phyloP scores from a whole-genome alignment of 2,329 filamentous ascomycete genomes.

The Penicillium psychrosexuale region DNA sequence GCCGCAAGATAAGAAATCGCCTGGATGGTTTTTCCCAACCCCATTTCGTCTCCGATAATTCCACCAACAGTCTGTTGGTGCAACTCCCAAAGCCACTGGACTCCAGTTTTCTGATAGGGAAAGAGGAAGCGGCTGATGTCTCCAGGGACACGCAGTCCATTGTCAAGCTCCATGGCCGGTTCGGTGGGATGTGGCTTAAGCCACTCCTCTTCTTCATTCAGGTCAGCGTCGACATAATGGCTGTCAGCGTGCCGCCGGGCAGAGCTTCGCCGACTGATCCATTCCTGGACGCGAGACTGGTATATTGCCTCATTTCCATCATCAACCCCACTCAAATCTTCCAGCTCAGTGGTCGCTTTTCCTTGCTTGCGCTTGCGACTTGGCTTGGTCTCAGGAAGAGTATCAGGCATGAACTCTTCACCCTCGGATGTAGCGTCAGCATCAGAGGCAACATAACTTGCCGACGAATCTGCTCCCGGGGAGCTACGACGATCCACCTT shows the following conservation, averaged over 20 bases:
- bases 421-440: conserved; percentile 32
- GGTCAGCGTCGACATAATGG: conserved; percentile 38
- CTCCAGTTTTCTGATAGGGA: conserved; percentile 94
- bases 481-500: conserved; percentile 25
- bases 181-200: conserved; percentile 76
- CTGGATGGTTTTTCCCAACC: conserved; percentile 90
- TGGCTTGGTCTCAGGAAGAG: conserved; percentile 19
- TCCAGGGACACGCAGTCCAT: conserved; percentile 76
- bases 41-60: conserved; percentile 97
- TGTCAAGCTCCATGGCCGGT: conserved; percentile 58
- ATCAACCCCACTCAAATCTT: conserved; percentile 66
- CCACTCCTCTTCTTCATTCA: conserved; percentile 59
- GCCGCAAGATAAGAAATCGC: conserved; percentile 81
- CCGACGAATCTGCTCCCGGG: conserved; percentile 29
- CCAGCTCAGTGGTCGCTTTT: conserved; percentile 42
- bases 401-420: conserved; percentile 36
- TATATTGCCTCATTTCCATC: conserved; percentile 87
- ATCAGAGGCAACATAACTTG: conserved; percentile 35
- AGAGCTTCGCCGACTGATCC: conserved; percentile 63
- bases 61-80: conserved; percentile 87
- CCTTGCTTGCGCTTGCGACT: conserved; percentile 21
- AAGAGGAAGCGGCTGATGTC: conserved; percentile 92
- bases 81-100: conserved; percentile 93
- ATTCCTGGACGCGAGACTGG: conserved; percentile 68
- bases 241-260: conserved; percentile 52